Evolutionary conservation across 2,329 filamentous ascomycete genomes (phyloP).

Genomic region (Nemania bipapillata): DNA sequence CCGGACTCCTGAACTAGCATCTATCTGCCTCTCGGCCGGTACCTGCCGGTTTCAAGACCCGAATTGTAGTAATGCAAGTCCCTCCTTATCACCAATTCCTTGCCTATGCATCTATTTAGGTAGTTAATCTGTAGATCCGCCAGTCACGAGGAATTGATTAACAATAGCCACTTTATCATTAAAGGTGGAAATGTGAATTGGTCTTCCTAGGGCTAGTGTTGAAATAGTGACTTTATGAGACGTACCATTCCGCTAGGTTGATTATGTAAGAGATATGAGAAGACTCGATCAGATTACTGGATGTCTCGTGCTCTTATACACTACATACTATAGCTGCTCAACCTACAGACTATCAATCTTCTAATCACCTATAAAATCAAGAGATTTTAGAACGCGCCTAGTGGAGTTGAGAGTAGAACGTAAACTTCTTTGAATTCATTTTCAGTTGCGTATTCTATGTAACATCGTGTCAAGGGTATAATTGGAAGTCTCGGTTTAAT

Average conservation of each 20-base stretch:
- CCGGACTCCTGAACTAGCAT: background rate
- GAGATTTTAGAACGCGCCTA: background rate
- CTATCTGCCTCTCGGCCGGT: conserved; percentile 4
- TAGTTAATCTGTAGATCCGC: no score
- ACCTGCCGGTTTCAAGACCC: background rate
- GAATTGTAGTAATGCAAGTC: background rate
- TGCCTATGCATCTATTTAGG: no score
- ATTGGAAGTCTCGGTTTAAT: no score
- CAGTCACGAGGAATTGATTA: no score
- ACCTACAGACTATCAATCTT: background rate
- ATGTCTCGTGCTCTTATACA: background rate
- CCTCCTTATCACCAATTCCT: background rate
- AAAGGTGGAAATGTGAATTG: no score
- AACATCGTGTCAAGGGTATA: background rate
- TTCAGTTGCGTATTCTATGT: background rate
- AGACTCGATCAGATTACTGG: no score
- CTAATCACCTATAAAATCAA: background rate
- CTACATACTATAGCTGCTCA: background rate
- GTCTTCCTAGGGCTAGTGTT: background rate
- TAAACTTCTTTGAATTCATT: background rate
- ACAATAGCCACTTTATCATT: no score
- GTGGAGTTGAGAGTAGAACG: background rate
- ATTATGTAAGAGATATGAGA: background rate
- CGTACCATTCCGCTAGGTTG: background rate
- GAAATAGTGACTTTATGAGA: background rate